Percentiles rank a stretch among this genome's conserved stretches.
Conservation (phyloP, 2,329 filamentous ascomycete species). For the Coleophoma eucalyptorum region DNA sequence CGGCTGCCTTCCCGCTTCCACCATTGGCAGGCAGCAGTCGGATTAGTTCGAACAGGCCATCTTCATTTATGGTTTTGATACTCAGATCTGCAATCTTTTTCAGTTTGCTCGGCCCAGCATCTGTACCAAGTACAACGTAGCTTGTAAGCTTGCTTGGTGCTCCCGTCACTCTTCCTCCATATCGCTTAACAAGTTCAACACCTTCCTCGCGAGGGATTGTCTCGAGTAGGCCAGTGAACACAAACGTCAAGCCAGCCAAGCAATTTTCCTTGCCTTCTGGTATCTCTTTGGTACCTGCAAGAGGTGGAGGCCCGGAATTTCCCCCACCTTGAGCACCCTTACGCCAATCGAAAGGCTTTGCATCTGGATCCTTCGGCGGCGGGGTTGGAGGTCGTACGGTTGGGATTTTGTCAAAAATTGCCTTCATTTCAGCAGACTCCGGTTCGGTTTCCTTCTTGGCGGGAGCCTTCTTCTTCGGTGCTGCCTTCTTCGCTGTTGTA, state of each 20-base stretch:
- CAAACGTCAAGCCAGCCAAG: conserved; percentile 83
- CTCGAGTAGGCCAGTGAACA: conserved; percentile 87
- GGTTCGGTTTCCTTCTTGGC: conserved; percentile 59
- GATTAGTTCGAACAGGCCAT: conserved; percentile 87
- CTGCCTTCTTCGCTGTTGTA: conserved; percentile 26
- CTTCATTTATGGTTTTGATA: conserved; percentile 91
- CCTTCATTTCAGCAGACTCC: conserved; percentile 71
- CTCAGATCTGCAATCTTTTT: conserved; percentile 75
- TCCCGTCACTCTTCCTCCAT: conserved; percentile 85
- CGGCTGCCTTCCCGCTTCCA: conserved; percentile 82
- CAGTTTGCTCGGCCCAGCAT: conserved; percentile 92
- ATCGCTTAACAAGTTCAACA: conserved; percentile 81
- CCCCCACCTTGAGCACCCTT: conserved; percentile 54
- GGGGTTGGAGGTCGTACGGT: conserved; percentile 80
- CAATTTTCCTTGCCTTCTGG: conserved; percentile 87
- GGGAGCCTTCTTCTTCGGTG: conserved; percentile 41
- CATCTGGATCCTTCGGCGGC: conserved; percentile 63
- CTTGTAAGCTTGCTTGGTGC: conserved; percentile 90
- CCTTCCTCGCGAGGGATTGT: conserved; percentile 81
- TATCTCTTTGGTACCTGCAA: conserved; percentile 63
- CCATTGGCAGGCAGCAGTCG: conserved; percentile 77
- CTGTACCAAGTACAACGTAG: conserved; percentile 85
- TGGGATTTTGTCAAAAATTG: conserved; percentile 85
- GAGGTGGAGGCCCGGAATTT: conserved; percentile 60
- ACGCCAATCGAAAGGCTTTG: conserved; percentile 74